Percentiles rank a stretch among this genome's conserved stretches.
Evolutionary conservation across 495 filamentous ascomycete species (phyloP).

Genomic region (Penicillium chermesinum): DNA sequence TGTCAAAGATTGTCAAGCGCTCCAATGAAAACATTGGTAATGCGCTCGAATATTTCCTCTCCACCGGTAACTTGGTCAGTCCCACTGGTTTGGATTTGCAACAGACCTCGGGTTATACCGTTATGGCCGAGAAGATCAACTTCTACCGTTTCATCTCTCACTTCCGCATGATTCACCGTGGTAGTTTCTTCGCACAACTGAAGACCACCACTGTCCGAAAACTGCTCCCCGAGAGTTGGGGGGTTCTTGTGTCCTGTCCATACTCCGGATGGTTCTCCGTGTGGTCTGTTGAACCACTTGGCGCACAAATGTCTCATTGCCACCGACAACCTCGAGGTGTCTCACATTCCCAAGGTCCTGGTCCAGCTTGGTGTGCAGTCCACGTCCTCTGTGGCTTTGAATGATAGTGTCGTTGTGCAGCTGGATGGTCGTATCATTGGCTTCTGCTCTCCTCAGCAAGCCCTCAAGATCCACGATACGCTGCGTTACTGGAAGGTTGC

Average conservation of each 20-base stretch:
- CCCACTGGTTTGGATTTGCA: constrained; percentile 90
- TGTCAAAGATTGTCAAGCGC: constrained; percentile 65
- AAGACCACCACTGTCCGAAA: constrained; percentile 98
- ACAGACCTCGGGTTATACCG: constrained; percentile 88
- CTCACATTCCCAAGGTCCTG: constrained; percentile 64
- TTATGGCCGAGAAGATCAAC: constrained; percentile 98
- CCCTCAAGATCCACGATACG: constrained; percentile 71
- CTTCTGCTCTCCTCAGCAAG: constrained; percentile 80
- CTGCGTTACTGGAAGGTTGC: constrained; percentile 94
- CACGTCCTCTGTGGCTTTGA: constrained; percentile 65
- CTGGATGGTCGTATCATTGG: constrained; percentile 86
- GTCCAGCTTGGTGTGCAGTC: constrained; percentile 71
- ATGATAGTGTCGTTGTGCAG: constrained; percentile 80
- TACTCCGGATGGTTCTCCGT: constrained; percentile 92
- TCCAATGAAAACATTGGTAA: constrained; percentile 85
- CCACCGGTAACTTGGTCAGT: constrained; percentile 89
- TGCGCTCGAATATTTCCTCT: constrained; percentile 88
- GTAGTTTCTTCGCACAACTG: constrained; percentile 95
- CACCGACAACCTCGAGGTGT: constrained; percentile 64
- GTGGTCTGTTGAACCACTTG: constrained; percentile 91
- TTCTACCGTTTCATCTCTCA: constrained; percentile 98
- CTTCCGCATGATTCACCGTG: constrained; percentile 98
- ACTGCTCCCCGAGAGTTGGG: constrained; percentile 94
- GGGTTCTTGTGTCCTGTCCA: constrained; percentile 96
- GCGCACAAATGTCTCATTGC: constrained; percentile 91